These are phyloP conservation scores for Coccinonectria pachysandricola DNA, from an alignment of 2,329 filamentous ascomycete species.

Conservation along the genomic window DNA sequence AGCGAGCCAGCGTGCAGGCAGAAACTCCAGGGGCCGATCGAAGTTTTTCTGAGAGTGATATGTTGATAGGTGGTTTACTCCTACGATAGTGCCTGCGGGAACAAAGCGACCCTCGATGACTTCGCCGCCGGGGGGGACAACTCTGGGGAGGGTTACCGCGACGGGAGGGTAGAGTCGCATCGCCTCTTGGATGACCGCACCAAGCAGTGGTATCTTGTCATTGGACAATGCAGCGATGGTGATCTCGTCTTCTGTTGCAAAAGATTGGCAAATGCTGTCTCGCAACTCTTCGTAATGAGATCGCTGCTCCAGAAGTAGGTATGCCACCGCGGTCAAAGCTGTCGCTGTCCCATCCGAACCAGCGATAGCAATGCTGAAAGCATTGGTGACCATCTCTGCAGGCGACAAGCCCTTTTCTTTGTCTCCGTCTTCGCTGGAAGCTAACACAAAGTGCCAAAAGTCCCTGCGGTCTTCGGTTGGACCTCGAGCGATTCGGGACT, in stretches of 20 bases:
- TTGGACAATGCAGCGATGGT: constrained; percentile 2
- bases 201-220: constrained; percentile 5
- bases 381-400: constrained; percentile 12
- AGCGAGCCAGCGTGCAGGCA: constrained; percentile 11
- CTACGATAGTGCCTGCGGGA: constrained; percentile 8
- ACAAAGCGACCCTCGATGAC: constrained; percentile 9
- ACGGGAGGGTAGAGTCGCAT: constrained; percentile 13
- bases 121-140: constrained; percentile 5
- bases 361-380: constrained; percentile 13
- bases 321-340: constrained; percentile 5
- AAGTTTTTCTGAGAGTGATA: constrained; percentile 9
- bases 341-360: constrained; percentile 12
- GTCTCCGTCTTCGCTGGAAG: constrained; percentile 2
- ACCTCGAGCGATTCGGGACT: constrained; percentile 7
- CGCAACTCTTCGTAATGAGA: constrained; percentile 3
- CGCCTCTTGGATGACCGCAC: constrained; percentile 9
- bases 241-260: constrained; percentile 4
- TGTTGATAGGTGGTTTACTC: constrained; percentile 9
- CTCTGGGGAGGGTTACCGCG: constrained; percentile 8
- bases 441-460: constrained; percentile 13
- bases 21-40: constrained; percentile 2
- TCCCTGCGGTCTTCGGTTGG: constrained; percentile 11
- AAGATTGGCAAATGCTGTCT: constrained; percentile 1
- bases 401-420: constrained; percentile 5
- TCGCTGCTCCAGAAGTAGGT: constrained; percentile 5